phyloP scores from a whole-genome alignment of 2,329 filamentous ascomycete genomes.

The Colletotrichum tropicale region DNA sequence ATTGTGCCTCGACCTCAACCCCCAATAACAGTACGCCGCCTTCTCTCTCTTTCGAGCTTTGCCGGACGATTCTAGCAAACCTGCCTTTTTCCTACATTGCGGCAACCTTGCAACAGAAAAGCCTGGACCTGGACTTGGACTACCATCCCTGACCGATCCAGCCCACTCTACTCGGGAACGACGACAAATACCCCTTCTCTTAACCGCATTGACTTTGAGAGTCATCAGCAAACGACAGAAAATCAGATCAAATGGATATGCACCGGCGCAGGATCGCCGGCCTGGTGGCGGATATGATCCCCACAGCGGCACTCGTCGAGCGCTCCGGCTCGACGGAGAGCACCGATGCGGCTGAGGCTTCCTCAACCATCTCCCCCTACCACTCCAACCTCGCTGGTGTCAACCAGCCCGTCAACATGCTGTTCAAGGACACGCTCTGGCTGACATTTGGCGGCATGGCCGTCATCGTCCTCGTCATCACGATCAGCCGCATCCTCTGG shows the following conservation, averaged over 20 bases:
- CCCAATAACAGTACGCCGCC: conserved; percentile 4
- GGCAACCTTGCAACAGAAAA: background rate
- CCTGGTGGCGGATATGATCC: conserved; percentile 29
- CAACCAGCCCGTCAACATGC: conserved; percentile 60
- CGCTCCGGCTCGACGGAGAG: conserved; percentile 22
- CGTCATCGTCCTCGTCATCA: conserved; percentile 56
- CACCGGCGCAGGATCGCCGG: conserved; percentile 31
- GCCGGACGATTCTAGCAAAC: conserved; percentile 8
- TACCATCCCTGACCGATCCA: background rate
- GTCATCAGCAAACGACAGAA: background rate
- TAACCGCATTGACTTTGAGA: background rate
- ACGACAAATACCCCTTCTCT: background rate
- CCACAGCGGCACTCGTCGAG: conserved; percentile 35
- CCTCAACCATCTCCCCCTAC: conserved; percentile 59
- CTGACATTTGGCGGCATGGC: conserved; percentile 63
- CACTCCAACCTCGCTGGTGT: conserved; percentile 63
- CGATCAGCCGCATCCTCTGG: conserved; percentile 59
- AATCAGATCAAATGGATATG: conserved; percentile 31
- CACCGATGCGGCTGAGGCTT: conserved; percentile 29
- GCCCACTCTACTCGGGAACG: background rate
- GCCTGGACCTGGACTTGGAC: background rate
- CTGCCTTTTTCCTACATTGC: background rate
- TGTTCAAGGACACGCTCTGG: conserved; percentile 64
- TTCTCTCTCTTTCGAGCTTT: background rate
- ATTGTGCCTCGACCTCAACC: conserved; percentile 8